These are phyloP conservation scores for Botryosphaeria dothidea DNA, from an alignment of 2,329 filamentous ascomycete genomes.

Conservation along the genomic window DNA sequence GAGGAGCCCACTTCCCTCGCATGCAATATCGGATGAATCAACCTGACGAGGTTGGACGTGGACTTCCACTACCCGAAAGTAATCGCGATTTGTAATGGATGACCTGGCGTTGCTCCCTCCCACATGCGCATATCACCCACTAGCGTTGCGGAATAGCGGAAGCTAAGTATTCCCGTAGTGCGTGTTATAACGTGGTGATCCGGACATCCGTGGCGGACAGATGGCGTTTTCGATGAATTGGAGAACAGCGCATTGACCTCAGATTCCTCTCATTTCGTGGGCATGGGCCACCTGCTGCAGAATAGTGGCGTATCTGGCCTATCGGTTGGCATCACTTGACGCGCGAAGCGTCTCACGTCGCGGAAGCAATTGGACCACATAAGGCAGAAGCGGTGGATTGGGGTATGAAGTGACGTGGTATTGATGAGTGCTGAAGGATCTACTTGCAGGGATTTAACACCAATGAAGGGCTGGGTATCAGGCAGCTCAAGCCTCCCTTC, in stretches of 20 bases:
- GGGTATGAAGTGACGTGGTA: constrained; percentile 3
- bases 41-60: too few relatives aligned
- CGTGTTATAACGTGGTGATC: neutral
- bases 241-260: neutral
- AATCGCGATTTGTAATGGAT: too few relatives aligned
- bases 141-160: neutral
- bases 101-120: neutral
- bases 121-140: neutral
- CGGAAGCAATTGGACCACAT: neutral
- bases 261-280: constrained; percentile 7
- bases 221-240: neutral
- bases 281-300: constrained; percentile 1
- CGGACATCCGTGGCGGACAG: neutral
- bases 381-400: neutral
- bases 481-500: neutral
- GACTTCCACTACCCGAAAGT: too few relatives aligned
- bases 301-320: neutral
- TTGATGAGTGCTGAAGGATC: constrained; percentile 1
- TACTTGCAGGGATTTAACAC: constrained; percentile 1
- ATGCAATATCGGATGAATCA: too few relatives aligned
- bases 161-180: neutral
- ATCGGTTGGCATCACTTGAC: neutral
- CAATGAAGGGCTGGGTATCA: constrained; percentile 10
- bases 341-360: neutral
- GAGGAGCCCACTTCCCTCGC: too few relatives aligned